Percentiles rank a stretch among this genome's conserved stretches.
phyloP scores from a whole-genome alignment of 1,139 yeast genomes.

The Candida sp. region DNA sequence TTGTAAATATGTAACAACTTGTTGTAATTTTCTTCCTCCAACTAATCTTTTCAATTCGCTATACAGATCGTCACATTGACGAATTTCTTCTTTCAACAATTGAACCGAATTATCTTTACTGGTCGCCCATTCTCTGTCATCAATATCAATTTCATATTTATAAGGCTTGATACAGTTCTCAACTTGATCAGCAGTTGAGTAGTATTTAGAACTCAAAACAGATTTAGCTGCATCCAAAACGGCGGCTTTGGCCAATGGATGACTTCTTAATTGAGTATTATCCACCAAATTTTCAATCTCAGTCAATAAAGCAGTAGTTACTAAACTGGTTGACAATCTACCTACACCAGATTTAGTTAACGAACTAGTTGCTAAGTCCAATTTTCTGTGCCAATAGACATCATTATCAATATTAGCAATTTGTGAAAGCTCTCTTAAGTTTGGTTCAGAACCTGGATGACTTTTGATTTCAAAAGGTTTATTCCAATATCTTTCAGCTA shows the following conservation, averaged over 20 bases:
- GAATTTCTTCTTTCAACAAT: conserved; percentile 77
- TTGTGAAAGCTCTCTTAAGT: conserved; percentile 50
- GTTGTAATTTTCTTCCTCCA: conserved; percentile 80
- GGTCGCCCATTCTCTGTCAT: conserved; percentile 87
- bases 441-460: conserved; percentile 35
- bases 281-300: conserved; percentile 76
- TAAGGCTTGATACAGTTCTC: conserved; percentile 98
- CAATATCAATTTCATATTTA: conserved; percentile 95
- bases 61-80: conserved; percentile 73
- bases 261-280: conserved; percentile 73
- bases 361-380: conserved; percentile 80
- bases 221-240: conserved; percentile 83
- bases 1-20: conserved; percentile 74
- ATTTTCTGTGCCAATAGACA: conserved; percentile 81
- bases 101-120: conserved; percentile 77
- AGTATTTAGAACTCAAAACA: conserved; percentile 74
- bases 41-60: conserved; percentile 62
- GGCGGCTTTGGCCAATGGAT: conserved; percentile 78
- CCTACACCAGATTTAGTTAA: conserved; percentile 94
- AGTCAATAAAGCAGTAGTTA: conserved; percentile 73
- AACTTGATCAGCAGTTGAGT: conserved; percentile 96
- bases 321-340: conserved; percentile 76
- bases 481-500: conserved; percentile 94
- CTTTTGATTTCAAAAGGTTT: conserved; percentile 40
- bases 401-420: conserved; percentile 57